Conservation (phyloP, 1,139 yeast genomes). For the Blastobotrys malaysiensis region DNA sequence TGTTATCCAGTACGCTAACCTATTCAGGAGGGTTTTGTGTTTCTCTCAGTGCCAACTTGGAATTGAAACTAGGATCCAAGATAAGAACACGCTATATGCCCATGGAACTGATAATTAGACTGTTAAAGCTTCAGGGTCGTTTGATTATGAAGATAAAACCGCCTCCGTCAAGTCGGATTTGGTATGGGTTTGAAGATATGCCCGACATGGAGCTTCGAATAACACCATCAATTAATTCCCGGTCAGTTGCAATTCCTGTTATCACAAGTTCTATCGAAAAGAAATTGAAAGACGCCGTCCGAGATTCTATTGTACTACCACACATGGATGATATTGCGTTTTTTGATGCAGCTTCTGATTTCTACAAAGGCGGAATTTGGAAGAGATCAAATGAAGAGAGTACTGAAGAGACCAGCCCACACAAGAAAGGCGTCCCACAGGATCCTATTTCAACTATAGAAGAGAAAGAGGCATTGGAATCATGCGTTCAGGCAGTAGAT, state of each 20-base stretch:
- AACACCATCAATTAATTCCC: conserved; percentile 83
- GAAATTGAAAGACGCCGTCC: conserved; percentile 70
- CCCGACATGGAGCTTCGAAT: conserved; percentile 70
- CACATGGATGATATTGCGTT: conserved; percentile 83
- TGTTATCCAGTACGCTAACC: conserved; percentile 53
- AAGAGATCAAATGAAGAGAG: conserved; percentile 32
- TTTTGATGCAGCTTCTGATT: conserved; percentile 54
- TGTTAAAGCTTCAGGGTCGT: conserved; percentile 69
- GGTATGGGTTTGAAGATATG: conserved; percentile 83
- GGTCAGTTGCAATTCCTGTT: conserved; percentile 70
- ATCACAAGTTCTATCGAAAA: conserved; percentile 76
- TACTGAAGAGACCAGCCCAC: neutral
- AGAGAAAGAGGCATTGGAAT: neutral
- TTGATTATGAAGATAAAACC: conserved; percentile 66
- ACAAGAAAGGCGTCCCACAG: conserved; percentile 2
- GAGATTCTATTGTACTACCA: conserved; percentile 76
- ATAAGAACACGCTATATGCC: conserved; percentile 78
- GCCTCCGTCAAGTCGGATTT: conserved; percentile 82
- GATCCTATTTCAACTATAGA: neutral
- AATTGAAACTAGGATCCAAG: conserved; percentile 65
- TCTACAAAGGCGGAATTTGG: conserved; percentile 94
- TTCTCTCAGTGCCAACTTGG: conserved; percentile 74
- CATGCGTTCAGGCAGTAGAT: neutral
- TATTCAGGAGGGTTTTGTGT: conserved; percentile 72
- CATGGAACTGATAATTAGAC: conserved; percentile 62